Percentiles rank a stretch among this genome's conserved stretches.
phyloP scores from a whole-genome alignment of 73 alveolate species.

The Strombidium stylifer region DNA sequence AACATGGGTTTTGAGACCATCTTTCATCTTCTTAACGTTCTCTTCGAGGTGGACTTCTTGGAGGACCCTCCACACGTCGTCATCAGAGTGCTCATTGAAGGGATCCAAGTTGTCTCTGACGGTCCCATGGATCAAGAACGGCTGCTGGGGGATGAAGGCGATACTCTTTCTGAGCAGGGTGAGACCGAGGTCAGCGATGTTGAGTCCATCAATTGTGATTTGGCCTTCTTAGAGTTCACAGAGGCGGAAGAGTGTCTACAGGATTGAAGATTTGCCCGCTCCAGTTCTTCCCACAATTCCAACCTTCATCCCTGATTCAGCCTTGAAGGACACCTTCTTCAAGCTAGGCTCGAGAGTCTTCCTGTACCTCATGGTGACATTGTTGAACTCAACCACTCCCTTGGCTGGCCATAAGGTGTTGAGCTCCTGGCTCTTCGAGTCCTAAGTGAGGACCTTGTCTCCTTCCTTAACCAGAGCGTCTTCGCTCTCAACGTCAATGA shows the following conservation, averaged over 20 bases:
- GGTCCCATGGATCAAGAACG: constrained; percentile 66
- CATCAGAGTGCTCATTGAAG: constrained; percentile 10
- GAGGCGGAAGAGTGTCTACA: constrained; percentile 40
- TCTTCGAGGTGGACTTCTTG: constrained; percentile 9
- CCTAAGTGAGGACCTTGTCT: too few relatives aligned
- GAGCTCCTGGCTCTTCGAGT: too few relatives aligned
- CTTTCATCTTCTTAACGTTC: too few relatives aligned
- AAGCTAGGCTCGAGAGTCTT: constrained; percentile 79
- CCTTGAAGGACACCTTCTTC: constrained; percentile 58
- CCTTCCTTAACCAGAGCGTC: constrained; percentile 8
- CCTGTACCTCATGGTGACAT: constrained; percentile 76
- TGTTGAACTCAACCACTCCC: constrained; percentile 68
- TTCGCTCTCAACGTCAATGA: constrained; percentile 25
- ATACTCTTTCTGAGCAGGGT: constrained; percentile 61
- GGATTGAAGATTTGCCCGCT: constrained; percentile 45
- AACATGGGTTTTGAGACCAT: not conserved
- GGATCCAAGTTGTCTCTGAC: constrained; percentile 58
- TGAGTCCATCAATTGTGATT: constrained; percentile 41
- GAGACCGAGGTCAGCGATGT: constrained; percentile 43
- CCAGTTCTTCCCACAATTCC: constrained; percentile 70
- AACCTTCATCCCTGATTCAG: constrained; percentile 65
- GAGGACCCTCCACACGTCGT: not conserved
- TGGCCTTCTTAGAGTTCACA: constrained; percentile 31
- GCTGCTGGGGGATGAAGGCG: constrained; percentile 83
- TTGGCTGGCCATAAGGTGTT: constrained; percentile 65